Evolutionary conservation across 352 stramenopile genomes (phyloP).

Genomic region (Globisporangium nagaii): DNA sequence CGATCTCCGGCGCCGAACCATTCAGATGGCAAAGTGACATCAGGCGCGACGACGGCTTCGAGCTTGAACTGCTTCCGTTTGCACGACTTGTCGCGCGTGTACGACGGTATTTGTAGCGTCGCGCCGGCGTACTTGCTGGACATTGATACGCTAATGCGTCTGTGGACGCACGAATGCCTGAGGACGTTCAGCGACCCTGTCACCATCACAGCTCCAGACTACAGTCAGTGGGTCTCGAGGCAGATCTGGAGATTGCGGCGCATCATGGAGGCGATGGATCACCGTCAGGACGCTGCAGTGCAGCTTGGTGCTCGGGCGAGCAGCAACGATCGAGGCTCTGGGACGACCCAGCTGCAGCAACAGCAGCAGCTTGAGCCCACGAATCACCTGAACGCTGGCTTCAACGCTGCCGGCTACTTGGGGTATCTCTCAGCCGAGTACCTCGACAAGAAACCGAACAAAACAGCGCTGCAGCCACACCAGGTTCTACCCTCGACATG

Average conservation of each 20-base stretch:
- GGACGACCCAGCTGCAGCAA: not conserved
- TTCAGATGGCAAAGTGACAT: too few relatives aligned
- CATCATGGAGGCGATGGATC: conserved; percentile 18
- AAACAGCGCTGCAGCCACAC: too few relatives aligned
- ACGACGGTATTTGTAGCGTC: conserved; percentile 40
- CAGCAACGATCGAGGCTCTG: not conserved
- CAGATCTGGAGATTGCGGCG: conserved; percentile 18
- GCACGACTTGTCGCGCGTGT: conserved; percentile 43
- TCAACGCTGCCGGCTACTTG: not conserved
- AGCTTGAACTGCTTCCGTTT: conserved; percentile 19
- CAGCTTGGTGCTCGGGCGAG: not conserved
- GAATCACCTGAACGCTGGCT: not conserved
- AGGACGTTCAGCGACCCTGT: conserved; percentile 27
- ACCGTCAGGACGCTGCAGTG: not conserved
- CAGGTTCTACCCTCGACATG: too few relatives aligned
- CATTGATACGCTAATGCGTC: conserved; percentile 28
- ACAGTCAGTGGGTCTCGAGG: not conserved
- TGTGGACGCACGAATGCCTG: conserved; percentile 48
- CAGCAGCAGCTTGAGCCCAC: not conserved
- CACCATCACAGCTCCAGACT: not conserved
- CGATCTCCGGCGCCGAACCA: too few relatives aligned
- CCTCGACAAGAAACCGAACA: conserved; percentile 3
- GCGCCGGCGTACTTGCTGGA: conserved; percentile 28
- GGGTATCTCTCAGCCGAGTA: conserved; percentile 1
- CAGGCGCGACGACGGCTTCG: too few relatives aligned